Conservation (phyloP, 768 basidiomycete species). For the Xerocomellus intermedius region DNA sequence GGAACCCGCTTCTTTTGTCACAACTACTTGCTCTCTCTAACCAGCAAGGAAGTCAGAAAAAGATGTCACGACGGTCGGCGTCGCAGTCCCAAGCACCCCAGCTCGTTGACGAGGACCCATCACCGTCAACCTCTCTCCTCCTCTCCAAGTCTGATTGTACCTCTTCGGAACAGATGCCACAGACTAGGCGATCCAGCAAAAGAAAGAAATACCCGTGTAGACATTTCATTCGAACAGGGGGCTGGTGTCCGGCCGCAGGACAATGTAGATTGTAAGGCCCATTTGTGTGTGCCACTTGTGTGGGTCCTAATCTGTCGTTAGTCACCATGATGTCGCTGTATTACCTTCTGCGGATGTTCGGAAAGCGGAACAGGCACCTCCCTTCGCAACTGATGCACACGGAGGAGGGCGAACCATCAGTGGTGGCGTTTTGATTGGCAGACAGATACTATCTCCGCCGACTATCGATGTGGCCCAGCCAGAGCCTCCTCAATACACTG, state of each 20-base stretch:
- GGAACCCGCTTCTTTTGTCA: conserved; percentile 19
- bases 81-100: conserved; percentile 4
- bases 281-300: background rate
- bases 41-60: background rate
- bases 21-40: conserved; percentile 12
- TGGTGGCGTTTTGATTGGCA: conserved; percentile 24
- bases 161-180: conserved; percentile 8
- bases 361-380: conserved; percentile 6
- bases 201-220: conserved; percentile 40
- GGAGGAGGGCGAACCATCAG: conserved; percentile 23
- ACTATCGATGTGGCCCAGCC: background rate
- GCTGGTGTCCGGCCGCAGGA: conserved; percentile 43
- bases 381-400: conserved; percentile 3
- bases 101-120: conserved; percentile 22
- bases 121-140: conserved; percentile 17
- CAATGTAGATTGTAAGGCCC: conserved; percentile 41
- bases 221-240: conserved; percentile 41
- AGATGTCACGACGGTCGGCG: conserved; percentile 1
- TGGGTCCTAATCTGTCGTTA: conserved; percentile 1
- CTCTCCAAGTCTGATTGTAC: conserved; percentile 24
- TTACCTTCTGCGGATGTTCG: conserved; percentile 20
- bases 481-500: conserved; percentile 31
- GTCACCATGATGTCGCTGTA: conserved; percentile 23
- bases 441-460: conserved; percentile 13
- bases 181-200: background rate